A percentile compares a stretch with the other conserved stretches of the same genome.
Evolutionary conservation across 139 green algal genomes (phyloP).

Genomic region (Diplosphaera chodatii): DNA sequence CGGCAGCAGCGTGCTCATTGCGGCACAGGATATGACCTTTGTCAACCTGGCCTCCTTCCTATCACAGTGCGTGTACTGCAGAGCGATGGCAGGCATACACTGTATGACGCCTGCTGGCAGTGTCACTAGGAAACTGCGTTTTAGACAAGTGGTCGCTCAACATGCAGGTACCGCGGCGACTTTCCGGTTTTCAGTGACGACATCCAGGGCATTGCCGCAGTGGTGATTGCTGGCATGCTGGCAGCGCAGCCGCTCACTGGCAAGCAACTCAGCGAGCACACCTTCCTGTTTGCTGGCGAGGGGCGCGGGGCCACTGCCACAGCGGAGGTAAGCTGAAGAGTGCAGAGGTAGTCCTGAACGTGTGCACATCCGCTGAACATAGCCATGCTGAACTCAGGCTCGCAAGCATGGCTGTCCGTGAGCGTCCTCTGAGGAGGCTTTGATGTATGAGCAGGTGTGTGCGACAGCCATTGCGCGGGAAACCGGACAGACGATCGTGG

Average conservation of each 20-base stretch:
- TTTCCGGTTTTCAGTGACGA: slow-evolving; percentile 77
- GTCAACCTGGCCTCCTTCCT: slow-evolving; percentile 65
- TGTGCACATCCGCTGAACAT: too few relatives aligned
- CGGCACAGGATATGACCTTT: slow-evolving; percentile 59
- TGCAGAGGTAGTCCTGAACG: too few relatives aligned
- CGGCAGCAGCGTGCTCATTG: slow-evolving; percentile 71
- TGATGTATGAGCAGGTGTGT: neutral
- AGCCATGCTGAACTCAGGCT: too few relatives aligned
- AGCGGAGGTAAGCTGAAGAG: slow-evolving; percentile 56
- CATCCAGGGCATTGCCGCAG: slow-evolving; percentile 52
- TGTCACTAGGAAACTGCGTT: too few relatives aligned
- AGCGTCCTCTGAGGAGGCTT: too few relatives aligned
- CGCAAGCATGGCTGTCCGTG: too few relatives aligned
- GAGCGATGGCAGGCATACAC: too few relatives aligned
- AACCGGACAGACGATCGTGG: slow-evolving; percentile 50
- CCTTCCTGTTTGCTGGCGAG: slow-evolving; percentile 62
- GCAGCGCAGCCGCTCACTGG: slow-evolving; percentile 56
- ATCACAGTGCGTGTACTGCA: too few relatives aligned
- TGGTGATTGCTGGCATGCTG: slow-evolving; percentile 51
- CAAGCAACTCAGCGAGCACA: slow-evolving; percentile 53
- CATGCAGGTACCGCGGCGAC: slow-evolving; percentile 49
- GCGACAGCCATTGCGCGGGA: slow-evolving; percentile 25
- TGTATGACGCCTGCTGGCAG: too few relatives aligned
- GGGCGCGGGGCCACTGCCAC: slow-evolving; percentile 48
- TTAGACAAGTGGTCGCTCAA: too few relatives aligned